A percentile compares a stretch with the other conserved stretches of the same genome.
Evolutionary conservation across 768 basidiomycete genomes (phyloP).

Genomic region (Auriscalpium orientale): DNA sequence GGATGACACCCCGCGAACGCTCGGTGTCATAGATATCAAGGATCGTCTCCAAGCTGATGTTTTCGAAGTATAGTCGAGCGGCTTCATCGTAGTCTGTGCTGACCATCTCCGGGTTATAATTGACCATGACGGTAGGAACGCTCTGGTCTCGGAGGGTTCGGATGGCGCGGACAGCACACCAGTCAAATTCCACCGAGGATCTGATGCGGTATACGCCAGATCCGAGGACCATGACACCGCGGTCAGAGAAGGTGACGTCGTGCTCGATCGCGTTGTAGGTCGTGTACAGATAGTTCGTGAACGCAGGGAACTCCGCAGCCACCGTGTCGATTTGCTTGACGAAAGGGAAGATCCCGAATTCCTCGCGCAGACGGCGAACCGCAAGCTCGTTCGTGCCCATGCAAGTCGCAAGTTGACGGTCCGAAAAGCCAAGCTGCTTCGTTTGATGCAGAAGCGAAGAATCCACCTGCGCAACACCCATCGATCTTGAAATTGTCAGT

Average conservation of each 20-base stretch:
- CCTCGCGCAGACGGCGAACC: conserved; percentile 83
- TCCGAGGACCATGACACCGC: conserved; percentile 94
- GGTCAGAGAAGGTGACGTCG: conserved; percentile 82
- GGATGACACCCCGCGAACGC: conserved; percentile 80
- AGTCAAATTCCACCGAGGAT: conserved; percentile 98
- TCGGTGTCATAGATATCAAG: conserved; percentile 95
- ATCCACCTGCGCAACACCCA: conserved; percentile 58
- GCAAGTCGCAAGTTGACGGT: conserved; percentile 77
- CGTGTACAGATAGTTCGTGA: conserved; percentile 97
- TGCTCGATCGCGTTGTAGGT: conserved; percentile 97
- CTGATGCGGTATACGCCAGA: conserved; percentile 99
- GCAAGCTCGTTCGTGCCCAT: conserved; percentile 90
- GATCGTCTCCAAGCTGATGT: conserved; percentile 93
- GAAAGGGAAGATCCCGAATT: conserved; percentile 75
- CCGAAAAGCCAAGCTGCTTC: conserved; percentile 95
- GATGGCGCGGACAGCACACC: conserved; percentile 98
- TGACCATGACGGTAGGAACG: conserved; percentile 95
- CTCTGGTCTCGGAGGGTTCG: conserved; percentile 93
- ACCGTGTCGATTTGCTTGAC: conserved; percentile 99
- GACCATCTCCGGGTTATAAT: conserved; percentile 99
- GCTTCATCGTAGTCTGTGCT: conserved; percentile 99
- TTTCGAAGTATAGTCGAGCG: conserved; percentile 97
- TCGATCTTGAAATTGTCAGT: conserved; percentile 38
- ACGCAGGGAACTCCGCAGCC: conserved; percentile 97
- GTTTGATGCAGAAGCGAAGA: conserved; percentile 62